Base-by-base conservation (phyloP, 164 flowering plant species). In the Stephania cephalantha region DNA sequence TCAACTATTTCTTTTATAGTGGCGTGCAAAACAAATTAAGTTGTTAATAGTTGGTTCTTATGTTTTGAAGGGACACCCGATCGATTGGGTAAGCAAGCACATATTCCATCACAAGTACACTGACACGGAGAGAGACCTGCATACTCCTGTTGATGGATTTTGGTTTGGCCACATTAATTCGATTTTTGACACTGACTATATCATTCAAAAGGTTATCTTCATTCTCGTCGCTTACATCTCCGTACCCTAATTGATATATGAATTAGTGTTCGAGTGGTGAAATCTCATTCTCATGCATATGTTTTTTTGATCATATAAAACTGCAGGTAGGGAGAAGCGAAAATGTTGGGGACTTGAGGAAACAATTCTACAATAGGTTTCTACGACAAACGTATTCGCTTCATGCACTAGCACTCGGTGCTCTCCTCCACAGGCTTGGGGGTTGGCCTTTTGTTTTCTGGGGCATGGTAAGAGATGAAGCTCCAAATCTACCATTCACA, bases 111-210 rank as follows among this genome's bases (percentile, higher is more conserved):
- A 35, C 42, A 35, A 4, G 42, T 35, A 35, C 3, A 35, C 42
- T 35, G 42, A 35, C 42, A 35, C 42, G 42, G 42, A 35, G 42
- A 35, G 42, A 35, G 1, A 93, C 69, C 95, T 93, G 6, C 92
- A 91, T 77, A 91, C 92, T 73, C 98, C 98, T 42, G 64, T 76
- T 55, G 88, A 88, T 78, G 98, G 98, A 10, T 91, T 93, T 78
- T 93, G 98, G 98, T 87, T 82, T 64, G 88, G 93, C 74, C 93
- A 93, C 77, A 86, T 90, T 81, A 89, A 82, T 76, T 93, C 93
- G 96, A 75, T 89, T 7, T 91, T 93, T 78, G 90, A 91, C 76
- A 77, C 80, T 52, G 61, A 79, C 9, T 67, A 81, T 53, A 22
- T 90, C 7, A 1, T 25, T 58, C 79, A 86, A 46, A 89, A 81